These are phyloP conservation scores for Penicillium sumatraense DNA, from an alignment of 2,329 filamentous ascomycete species.

Conservation along the genomic window DNA sequence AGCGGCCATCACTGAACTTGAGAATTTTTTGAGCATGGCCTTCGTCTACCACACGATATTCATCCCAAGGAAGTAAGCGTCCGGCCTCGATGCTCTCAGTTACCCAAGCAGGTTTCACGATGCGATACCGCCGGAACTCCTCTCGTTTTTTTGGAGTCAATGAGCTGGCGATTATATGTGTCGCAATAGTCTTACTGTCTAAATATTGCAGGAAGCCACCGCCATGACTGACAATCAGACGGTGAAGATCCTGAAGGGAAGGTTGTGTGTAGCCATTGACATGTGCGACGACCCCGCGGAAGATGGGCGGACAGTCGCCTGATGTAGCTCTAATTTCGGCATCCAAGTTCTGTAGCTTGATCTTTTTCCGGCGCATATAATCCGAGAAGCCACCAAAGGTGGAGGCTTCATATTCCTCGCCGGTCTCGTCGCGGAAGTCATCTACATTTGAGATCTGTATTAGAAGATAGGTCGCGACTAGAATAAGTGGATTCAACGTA, in stretches of 20 bases:
- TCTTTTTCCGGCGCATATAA: conserved; percentile 94
- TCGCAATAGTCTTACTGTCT: conserved; percentile 91
- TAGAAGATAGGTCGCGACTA: conserved; percentile 7
- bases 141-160: conserved; percentile 91
- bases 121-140: conserved; percentile 84
- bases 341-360: conserved; percentile 95
- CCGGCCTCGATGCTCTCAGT: conserved; percentile 85
- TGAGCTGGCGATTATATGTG: conserved; percentile 90
- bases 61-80: conserved; percentile 80
- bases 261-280: conserved; percentile 97
- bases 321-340: conserved; percentile 74
- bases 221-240: conserved; percentile 87
- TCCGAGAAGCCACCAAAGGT: conserved; percentile 87
- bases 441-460: conserved; percentile 50
- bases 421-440: conserved; percentile 77
- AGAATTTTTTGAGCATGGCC: conserved; percentile 81
- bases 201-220: conserved; percentile 94
- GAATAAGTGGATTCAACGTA: conserved; percentile 30
- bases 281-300: conserved; percentile 87
- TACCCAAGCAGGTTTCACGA: conserved; percentile 94
- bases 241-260: conserved; percentile 85
- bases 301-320: conserved; percentile 77
- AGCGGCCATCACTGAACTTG: conserved; percentile 63
- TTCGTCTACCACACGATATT: conserved; percentile 83
- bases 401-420: conserved; percentile 89